Evolutionary conservation across 768 basidiomycete genomes (phyloP), one percentile per base, ranked within the genome.

Genomic region (Suillus sp.): DNA sequence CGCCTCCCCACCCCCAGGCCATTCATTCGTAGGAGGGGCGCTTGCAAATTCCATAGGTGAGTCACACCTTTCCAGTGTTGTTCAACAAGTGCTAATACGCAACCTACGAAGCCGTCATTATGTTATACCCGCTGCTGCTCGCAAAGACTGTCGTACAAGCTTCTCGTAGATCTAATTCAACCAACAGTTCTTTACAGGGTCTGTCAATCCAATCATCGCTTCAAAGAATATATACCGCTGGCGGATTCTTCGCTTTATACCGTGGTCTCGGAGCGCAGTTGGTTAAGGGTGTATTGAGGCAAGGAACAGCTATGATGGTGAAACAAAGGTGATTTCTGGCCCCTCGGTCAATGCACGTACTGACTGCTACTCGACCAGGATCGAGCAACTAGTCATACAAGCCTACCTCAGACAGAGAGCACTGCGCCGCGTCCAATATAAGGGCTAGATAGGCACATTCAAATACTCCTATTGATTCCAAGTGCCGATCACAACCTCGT

Each of bases 111-210:
- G 84, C 84, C 0, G 75, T 80, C 8, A 69, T 77, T 1, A 61
- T 85, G 2, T 72, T 86, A 9, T 87, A 88, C 68, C 86, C 86
- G 0, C 75, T 87, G 34, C 84, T 87, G 22, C 79, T 88, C 20
- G 83, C 85, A 20, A 88, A 88, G 74, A 85, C 83, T 22, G 80
- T 83, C 6, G 75, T 83, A 6, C 84, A 83, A 63, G 76, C 73
- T 18, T 71, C 77, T 42, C 72, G 50, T 60, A 65, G 20, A 34
- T 82, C 76, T 34, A 22, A 55, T n/a, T 37, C 59, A 4, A 64
- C 70, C 34, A 66, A 64, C 62, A 34, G 53, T 60, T 67, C 65
- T 57, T 67, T 59, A 22, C 37, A 53, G 54, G 30, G 59, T 20
- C 55, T 8, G 32, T 65, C 51, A 50, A 61, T 38, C 63, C 56